Evolutionary conservation across 352 stramenopile genomes (phyloP), one percentile per base, ranked within the genome.

Genomic region (Pythium monospermum): DNA sequence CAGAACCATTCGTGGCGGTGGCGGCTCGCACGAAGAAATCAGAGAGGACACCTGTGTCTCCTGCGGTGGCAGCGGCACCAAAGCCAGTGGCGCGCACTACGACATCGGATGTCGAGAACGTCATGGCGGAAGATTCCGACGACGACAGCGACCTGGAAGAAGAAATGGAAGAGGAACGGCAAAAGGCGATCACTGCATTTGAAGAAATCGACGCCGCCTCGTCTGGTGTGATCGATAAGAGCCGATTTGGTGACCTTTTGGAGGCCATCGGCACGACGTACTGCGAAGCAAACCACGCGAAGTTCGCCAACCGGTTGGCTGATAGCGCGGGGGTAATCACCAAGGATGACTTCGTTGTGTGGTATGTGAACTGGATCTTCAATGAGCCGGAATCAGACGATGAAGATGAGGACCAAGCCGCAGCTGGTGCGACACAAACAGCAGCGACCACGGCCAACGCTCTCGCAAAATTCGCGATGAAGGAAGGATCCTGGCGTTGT

Each of bases 311-410:
- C 5, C 53, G 36, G n/a, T 37, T 67, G 1, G 53, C 44, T 8
- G 38, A 61, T 33, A 26, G 10, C 0, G 38, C 50, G 18, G 59
- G 59, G 4, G 31, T 56, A 1, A 51, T 67, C 25, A n/a, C 16
- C 2, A 52, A 59, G 23, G 52, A 58, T 16, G 48, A 51, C 19
- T 67, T 67, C 47, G 53, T 63, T n/a, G 16, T 22, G n/a, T 67
- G 59, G 59, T 67, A 67, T 19, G 45, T 67, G 15, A 37, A 40
- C 6, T 67, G 59, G 59, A 39, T 67, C 6, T 59, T 67, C 39
- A 53, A 38, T 16, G 66, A 83, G 49, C 54, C 78, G 21, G 61
- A 75, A 1, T 84, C 82, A 36, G 58, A 82, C 6, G 62, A 63
- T 36, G 33, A 60, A 37, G 27, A 58, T 27, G 45, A 68, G 15